Conservation (phyloP, 2,329 filamentous ascomycete species). For the Helicocarpus griseus region DNA sequence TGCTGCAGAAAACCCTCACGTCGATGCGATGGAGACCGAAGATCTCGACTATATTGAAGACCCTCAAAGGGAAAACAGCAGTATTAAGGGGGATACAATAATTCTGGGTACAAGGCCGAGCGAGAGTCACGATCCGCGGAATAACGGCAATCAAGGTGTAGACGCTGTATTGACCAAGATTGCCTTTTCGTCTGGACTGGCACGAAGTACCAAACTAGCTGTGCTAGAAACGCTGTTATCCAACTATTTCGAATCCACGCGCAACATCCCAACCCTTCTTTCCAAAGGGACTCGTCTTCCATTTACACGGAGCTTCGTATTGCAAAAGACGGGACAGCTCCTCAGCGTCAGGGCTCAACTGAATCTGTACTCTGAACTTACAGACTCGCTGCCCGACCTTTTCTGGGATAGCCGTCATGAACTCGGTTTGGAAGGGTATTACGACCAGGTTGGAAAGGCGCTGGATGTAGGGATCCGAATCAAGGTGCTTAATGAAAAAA, state of each 20-base stretch:
- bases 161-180: conserved; percentile 79
- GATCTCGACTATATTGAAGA: conserved; percentile 83
- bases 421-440: conserved; percentile 84
- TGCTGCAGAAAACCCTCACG: conserved; percentile 66
- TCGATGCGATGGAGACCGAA: conserved; percentile 68
- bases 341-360: conserved; percentile 81
- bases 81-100: conserved; percentile 79
- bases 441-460: conserved; percentile 82
- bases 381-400: conserved; percentile 86
- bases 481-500: conserved; percentile 86
- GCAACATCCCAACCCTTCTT: conserved; percentile 68
- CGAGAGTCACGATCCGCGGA: conserved; percentile 16
- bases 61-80: conserved; percentile 59
- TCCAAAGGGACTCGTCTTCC: conserved; percentile 55
- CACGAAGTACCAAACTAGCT: conserved; percentile 84
- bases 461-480: conserved; percentile 89
- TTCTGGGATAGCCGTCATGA: conserved; percentile 93
- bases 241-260: conserved; percentile 78
- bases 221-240: conserved; percentile 76
- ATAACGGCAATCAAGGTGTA: conserved; percentile 28
- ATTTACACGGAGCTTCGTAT: conserved; percentile 65
- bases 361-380: conserved; percentile 94
- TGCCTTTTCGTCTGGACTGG: conserved; percentile 89
- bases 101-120: conserved; percentile 65
- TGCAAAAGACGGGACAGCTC: conserved; percentile 88